Conservation (phyloP, 1,139 yeast genomes). For the Suhomyces terraborum region DNA sequence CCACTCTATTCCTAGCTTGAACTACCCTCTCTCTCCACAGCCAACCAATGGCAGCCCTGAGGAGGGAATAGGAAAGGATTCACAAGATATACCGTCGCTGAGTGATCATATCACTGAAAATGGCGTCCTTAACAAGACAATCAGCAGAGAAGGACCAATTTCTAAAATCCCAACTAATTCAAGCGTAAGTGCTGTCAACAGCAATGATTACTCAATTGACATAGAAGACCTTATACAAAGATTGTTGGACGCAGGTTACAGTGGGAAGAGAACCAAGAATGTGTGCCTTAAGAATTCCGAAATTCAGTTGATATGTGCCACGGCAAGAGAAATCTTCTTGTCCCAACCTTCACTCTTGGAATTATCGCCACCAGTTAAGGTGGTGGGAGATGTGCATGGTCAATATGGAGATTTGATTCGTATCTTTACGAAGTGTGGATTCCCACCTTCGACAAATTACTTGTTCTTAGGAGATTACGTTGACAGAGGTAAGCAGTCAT, state of each 20-base stretch:
- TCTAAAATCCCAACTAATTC: constrained; percentile 16
- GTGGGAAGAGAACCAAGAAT: constrained; percentile 87
- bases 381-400: constrained; percentile 97
- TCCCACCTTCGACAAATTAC: constrained; percentile 95
- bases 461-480: constrained; percentile 94
- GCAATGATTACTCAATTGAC: constrained; percentile 49
- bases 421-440: constrained; percentile 92
- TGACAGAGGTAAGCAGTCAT: constrained; percentile 92
- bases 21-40: constrained; percentile 30
- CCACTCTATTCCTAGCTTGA: constrained; percentile 29
- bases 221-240: constrained; percentile 89
- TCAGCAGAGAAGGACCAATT: constrained; percentile 15
- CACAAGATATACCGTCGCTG: constrained; percentile 16
- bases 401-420: constrained; percentile 91
- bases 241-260: constrained; percentile 90
- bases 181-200: constrained; percentile 13
- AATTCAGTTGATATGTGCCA: constrained; percentile 80
- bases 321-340: constrained; percentile 83
- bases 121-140: constrained; percentile 10
- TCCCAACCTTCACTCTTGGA: constrained; percentile 89
- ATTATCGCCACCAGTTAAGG: constrained; percentile 91
- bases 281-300: constrained; percentile 88
- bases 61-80: constrained; percentile 7
- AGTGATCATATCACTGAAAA: constrained; percentile 17
- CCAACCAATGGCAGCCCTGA: constrained; percentile 20